Evolutionary conservation across 495 filamentous ascomycete genomes (phyloP), one percentile per base, ranked within the genome.

Genomic region (Podospora fimiseda): DNA sequence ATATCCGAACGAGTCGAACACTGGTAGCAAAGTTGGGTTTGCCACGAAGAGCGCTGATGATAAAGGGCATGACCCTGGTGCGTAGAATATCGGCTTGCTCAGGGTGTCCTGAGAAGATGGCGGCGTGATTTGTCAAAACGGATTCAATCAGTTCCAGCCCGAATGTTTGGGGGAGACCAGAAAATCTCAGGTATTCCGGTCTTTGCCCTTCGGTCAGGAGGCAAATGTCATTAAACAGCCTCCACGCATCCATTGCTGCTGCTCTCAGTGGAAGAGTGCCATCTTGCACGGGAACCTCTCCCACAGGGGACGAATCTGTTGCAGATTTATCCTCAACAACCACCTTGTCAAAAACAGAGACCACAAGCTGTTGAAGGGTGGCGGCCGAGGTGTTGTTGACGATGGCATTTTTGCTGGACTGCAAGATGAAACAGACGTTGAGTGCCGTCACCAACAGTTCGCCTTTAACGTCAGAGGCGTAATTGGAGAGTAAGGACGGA

Each of bases 321-420:
- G 74, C 63, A 57, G 71, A 72, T 46, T 63, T 82, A 66, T 96
- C 89, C 74, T 96, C 90, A 42, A 71, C 68, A 0, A 82, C 80
- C 2, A 96, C 88, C 67, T 92, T 90, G 66, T 98, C 94, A 70
- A 95, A 97, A 1, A 91, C 86, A 4, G 87, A 86, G 44, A 89
- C 88, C 5, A 97, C 85, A 16, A 97, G 81, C 70, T 98, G 93
- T 67, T 95, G 93, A 48, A 98, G 72, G 2, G 94, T 95, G 42
- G 93, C 93, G 22, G 92, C 89, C 15, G 93, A 91, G 1, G 93
- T 96, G 54, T 93, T 94, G 55, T 90, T 92, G 57, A 97, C 90
- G 20, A 94, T 88, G 24, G 83, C 82, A 68, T 85, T 91, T 70
- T 96, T 97, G 66, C 87, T 90, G 22, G 81, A 83, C 68, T 96